Evolutionary conservation across 2,329 filamentous ascomycete genomes (phyloP).

Genomic region (Colletotrichum navitas): DNA sequence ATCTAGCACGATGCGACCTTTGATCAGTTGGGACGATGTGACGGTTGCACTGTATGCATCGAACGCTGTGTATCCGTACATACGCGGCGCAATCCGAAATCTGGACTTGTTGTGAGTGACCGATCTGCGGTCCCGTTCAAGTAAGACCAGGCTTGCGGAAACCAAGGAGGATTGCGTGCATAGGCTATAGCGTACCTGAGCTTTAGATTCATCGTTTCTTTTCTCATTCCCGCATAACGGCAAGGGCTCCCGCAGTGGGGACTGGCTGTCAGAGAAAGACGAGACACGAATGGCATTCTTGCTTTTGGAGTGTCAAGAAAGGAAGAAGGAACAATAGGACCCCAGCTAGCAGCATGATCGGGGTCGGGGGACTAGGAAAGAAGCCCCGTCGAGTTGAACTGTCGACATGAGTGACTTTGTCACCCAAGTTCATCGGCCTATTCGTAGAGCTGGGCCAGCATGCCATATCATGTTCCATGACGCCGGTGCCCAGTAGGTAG

Average conservation of each 20-base stretch:
- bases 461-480: conserved; percentile 17
- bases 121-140: conserved; percentile 5
- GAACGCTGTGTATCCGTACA: conserved; percentile 6
- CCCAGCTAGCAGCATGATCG: conserved; percentile 17
- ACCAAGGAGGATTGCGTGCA: conserved; percentile 18
- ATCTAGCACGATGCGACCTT: conserved; percentile 11
- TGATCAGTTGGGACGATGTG: conserved; percentile 21
- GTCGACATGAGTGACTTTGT: conserved; percentile 8
- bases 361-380: not conserved
- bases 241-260: conserved; percentile 1
- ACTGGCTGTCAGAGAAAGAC: conserved; percentile 10
- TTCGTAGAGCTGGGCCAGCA: not conserved
- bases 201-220: conserved; percentile 17
- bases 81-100: not conserved
- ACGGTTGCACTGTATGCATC: conserved; percentile 34
- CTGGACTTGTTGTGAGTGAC: conserved; percentile 1
- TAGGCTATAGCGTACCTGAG: conserved; percentile 1
- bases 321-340: conserved; percentile 26
- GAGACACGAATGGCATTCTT: conserved; percentile 5
- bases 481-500: not conserved
- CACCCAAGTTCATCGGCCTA: conserved; percentile 1
- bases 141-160: conserved; percentile 14
- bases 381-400: not conserved
- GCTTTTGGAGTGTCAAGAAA: conserved; percentile 18
- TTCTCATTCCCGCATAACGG: conserved; percentile 10